Conservation (phyloP, 331 rosid genomes). For the Arachis monticola region DNA sequence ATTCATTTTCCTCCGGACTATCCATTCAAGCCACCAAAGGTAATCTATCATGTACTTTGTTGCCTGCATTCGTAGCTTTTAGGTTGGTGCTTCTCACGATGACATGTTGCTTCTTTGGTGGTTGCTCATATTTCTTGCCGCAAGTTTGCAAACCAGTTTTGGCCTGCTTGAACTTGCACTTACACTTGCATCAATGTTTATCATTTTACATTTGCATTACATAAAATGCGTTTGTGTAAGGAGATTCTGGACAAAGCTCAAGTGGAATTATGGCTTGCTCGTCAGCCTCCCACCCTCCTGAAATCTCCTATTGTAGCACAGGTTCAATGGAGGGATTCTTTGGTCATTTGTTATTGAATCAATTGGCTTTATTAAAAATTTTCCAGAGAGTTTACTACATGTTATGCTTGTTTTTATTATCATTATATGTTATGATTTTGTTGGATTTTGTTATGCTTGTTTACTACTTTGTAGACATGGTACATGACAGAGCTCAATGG, state of each 20-base stretch:
- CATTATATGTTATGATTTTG: not conserved
- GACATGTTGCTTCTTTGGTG: not conserved
- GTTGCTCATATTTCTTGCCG: not conserved
- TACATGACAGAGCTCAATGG: no score
- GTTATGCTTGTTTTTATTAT: not conserved
- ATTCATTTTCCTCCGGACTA: slow-evolving; percentile 90
- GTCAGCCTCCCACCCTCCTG: not conserved
- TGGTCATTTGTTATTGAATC: not conserved
- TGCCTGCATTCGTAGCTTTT: not conserved
- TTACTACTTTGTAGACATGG: no score
- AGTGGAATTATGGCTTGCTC: slow-evolving; percentile 3
- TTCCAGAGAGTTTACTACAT: not conserved
- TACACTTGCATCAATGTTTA: not conserved
- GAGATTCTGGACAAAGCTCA: not conserved
- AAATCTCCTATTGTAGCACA: not conserved
- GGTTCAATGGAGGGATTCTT: not conserved
- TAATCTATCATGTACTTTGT: not conserved
- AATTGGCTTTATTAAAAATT: not conserved
- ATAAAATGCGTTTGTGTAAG: not conserved
- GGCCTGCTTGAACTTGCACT: not conserved
- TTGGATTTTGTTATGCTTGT: no score
- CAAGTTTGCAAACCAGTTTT: not conserved
- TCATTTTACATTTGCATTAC: not conserved
- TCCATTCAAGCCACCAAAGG: slow-evolving; percentile 95
- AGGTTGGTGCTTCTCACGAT: not conserved